Base-by-base conservation (phyloP, 495 filamentous ascomycete species). In the Penicillium egyptiacum region DNA sequence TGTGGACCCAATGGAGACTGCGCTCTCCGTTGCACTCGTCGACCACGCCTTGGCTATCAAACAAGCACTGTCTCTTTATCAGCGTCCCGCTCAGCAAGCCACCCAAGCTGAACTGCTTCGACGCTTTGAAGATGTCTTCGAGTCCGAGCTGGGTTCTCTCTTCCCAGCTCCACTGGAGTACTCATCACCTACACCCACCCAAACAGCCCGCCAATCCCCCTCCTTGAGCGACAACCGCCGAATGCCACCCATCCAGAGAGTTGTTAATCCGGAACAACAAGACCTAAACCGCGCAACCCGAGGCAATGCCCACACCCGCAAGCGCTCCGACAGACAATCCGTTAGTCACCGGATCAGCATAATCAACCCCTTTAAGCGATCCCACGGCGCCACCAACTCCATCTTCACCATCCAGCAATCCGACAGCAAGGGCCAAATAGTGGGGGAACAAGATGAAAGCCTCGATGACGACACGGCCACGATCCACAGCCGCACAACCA, bases 31-130 rank as follows among this genome's bases (percentile, higher is more conserved):
- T 56, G 90, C 91, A 19, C 79, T 98, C 40, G 80, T 95, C 48
- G 94, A 98, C 66, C 92, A 98, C 65, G 91, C 91, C 5, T 80
- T 92, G 41, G 83, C 87, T 60, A 85, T 98, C 66, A 92, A 92
- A 75, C 85, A 90, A 55, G 91, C 90, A 60, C 68, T 98, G 50
- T 78, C 81, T 9, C 80, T 87, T 53, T 91, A 88, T 66, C 74
- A 75, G 37, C 75, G 81, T 31, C 83, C 75, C 65, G 82, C 78
- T 22, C 81, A 81, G 44, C 73, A 79, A 81, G 84, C 81, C 59
- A 86, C 83, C 2, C 80, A 82, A 56, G 70, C 75, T 23, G 79
- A 85, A 55, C 77, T 81, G 63, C 79, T 65, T 64, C 79, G 67
- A 12, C 75, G 73, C 31, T 78, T 78, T 33, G 77, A 80, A 45